phyloP scores from a whole-genome alignment of 2,329 filamentous ascomycete genomes.

The Fusarium sp. region DNA sequence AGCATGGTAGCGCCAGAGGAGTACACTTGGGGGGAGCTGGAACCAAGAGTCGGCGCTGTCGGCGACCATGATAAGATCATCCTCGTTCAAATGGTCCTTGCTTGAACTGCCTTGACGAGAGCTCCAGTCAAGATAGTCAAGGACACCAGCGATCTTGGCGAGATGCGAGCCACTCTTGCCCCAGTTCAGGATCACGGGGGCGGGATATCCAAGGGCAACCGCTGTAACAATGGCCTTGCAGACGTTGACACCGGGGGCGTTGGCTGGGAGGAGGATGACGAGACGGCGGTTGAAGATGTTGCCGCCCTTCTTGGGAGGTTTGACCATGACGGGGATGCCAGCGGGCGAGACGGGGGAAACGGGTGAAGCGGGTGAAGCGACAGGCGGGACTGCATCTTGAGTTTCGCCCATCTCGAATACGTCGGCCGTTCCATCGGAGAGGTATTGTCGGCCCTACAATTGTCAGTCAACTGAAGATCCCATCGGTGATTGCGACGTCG shows the following conservation, averaged over 20 bases:
- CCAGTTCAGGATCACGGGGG: constrained; percentile 45
- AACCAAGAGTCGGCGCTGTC: constrained; percentile 46
- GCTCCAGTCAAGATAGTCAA: constrained; percentile 42
- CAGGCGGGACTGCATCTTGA: background rate
- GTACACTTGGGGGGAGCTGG: constrained; percentile 43
- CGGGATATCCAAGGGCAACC: constrained; percentile 42
- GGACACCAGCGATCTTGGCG: constrained; percentile 41
- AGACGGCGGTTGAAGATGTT: constrained; percentile 24
- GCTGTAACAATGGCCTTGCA: constrained; percentile 43
- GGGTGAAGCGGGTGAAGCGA: background rate
- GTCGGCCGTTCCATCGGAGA: constrained; percentile 20
- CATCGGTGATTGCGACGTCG: too few relatives aligned
- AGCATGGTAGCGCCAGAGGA: constrained; percentile 42
- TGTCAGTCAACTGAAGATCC: background rate
- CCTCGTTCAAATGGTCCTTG: constrained; percentile 23
- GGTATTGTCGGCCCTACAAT: constrained; percentile 12
- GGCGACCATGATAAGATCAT: constrained; percentile 43
- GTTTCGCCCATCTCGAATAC: constrained; percentile 7
- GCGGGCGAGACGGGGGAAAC: background rate
- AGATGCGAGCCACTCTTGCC: constrained; percentile 37
- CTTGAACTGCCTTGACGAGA: background rate
- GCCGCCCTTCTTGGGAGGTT: background rate
- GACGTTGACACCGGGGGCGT: constrained; percentile 34
- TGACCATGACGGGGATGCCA: background rate
- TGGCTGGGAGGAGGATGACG: constrained; percentile 32